These are phyloP conservation scores for Rhizopogon vinicolor DNA, from an alignment of 768 basidiomycete species.

Conservation along the genomic window DNA sequence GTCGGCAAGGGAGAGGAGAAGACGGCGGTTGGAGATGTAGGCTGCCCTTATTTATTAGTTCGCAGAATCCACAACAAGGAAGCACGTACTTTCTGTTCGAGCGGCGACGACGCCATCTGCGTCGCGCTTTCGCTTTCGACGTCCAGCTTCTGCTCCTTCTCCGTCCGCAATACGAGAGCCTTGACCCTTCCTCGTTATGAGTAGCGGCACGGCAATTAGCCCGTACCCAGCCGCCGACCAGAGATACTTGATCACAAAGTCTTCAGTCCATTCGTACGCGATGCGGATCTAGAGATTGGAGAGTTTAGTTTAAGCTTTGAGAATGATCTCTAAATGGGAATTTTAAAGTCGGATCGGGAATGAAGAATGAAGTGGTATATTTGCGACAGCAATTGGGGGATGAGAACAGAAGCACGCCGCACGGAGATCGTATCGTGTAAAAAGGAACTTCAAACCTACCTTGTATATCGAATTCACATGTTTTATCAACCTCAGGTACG, in stretches of 20 bases:
- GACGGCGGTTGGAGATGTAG: conserved; percentile 90
- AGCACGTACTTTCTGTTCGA: conserved; percentile 43
- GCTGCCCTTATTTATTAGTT: conserved; percentile 31
- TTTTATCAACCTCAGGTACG: conserved; percentile 76
- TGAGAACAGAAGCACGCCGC: too few relatives aligned
- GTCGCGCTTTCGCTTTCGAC: conserved; percentile 1
- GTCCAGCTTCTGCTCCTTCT: conserved; percentile 11
- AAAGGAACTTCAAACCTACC: conserved; percentile 30
- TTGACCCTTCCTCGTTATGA: conserved; percentile 52
- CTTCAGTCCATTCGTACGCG: conserved; percentile 93
- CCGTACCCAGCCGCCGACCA: conserved; percentile 94
- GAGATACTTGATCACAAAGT: conserved; percentile 93
- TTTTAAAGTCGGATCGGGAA: neutral
- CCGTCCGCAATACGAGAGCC: neutral
- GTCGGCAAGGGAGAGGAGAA: conserved; percentile 92
- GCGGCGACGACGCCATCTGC: conserved; percentile 36
- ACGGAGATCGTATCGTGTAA: too few relatives aligned
- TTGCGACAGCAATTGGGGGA: too few relatives aligned
- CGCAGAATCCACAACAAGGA: neutral
- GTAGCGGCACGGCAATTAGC: conserved; percentile 86
- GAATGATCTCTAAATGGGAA: neutral
- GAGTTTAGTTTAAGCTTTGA: neutral
- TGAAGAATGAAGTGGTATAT: too few relatives aligned
- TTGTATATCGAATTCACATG: conserved; percentile 93
- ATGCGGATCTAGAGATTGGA: conserved; percentile 62